Base-by-base conservation (phyloP, 2,329 filamentous ascomycete genomes). In the Tolypocladium amazonense region DNA sequence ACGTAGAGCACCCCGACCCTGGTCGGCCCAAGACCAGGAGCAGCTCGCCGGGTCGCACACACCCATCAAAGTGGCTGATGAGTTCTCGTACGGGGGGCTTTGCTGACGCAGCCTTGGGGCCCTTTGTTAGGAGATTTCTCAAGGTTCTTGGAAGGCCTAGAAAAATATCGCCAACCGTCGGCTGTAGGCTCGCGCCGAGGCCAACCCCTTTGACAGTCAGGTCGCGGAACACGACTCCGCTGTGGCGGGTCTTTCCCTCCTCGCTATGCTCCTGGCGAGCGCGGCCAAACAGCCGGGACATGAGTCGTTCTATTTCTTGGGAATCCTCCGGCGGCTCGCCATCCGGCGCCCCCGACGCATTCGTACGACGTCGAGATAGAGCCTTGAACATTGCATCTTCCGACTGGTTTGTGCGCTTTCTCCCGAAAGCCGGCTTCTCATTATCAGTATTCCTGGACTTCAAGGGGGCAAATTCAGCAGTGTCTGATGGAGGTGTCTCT, bases 201-300 rank as follows among this genome's bases (percentile, higher is more conserved):
- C 88, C 88, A 59, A 85, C 80, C 0, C 88, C 88, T 59, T 85
- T 87, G 23, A 91, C 88, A 0, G 85, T 89, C 35, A 91, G 73
- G 58, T 87, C 77, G 56, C 86, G 86, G 76, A 88, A 91, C 6
- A 89, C 74, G 15, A 91, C 84, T 39, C 88, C 88, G 33, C 83
- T 78, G 68, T 90, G 87, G 27, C 87, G 76, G 0, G 85, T 88
- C 68, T 88, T 84, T 65, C 88, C 87, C 62, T 88, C 86, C 62
- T 89, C 83, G 0, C 85, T 88, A n/a, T 82, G 76, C 53, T 81
- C 79, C 64, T 87, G 85, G 7, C 88, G 79, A 25, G 81, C 81
- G 39, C 78, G 75, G 7, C 88, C 88, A 66, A 90, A 90, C 80
- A 90, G 88, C 3, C 83, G 82, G 0, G 86, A 88, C 76, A 90